Evolutionary conservation across 208 protist species (phyloP).

Genomic region (Leishmania aethiopica): DNA sequence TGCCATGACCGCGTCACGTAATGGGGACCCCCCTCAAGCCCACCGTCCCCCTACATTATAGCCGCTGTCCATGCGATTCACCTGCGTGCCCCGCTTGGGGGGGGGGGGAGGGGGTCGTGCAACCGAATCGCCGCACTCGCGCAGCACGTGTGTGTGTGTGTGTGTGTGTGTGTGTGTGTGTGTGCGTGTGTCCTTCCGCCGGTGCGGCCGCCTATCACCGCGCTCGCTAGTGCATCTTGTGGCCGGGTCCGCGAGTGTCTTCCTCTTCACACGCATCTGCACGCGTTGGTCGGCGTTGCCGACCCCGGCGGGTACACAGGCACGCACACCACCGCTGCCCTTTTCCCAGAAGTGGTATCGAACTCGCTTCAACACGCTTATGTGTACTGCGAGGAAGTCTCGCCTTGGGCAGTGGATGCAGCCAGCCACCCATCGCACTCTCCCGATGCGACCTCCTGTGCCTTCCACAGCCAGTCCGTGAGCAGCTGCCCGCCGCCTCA

Average conservation of each 20-base stretch:
- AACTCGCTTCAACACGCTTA: neutral
- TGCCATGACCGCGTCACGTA: neutral
- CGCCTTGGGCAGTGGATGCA: neutral
- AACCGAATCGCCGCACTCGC: neutral
- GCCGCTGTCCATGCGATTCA: neutral
- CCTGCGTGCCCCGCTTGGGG: neutral
- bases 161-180: neutral
- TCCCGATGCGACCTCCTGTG: neutral
- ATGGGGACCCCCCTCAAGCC: neutral
- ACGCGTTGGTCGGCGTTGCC: neutral
- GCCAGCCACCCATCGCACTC: neutral
- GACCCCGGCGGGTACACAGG: neutral
- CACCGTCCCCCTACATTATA: neutral
- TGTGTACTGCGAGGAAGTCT: neutral
- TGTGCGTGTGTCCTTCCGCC: neutral
- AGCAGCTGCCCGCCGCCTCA: too few relatives aligned
- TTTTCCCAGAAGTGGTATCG: neutral
- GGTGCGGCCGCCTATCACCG: neutral
- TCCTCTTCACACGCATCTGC: neutral
- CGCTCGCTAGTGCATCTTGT: too few relatives aligned
- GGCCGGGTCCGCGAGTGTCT: too few relatives aligned
- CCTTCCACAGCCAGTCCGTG: neutral
- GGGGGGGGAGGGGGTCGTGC: neutral
- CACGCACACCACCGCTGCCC: neutral
- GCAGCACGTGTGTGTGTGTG: neutral